phyloP scores from a whole-genome alignment of 2,329 filamentous ascomycete genomes.

The Scolecobasidium constrictum region DNA sequence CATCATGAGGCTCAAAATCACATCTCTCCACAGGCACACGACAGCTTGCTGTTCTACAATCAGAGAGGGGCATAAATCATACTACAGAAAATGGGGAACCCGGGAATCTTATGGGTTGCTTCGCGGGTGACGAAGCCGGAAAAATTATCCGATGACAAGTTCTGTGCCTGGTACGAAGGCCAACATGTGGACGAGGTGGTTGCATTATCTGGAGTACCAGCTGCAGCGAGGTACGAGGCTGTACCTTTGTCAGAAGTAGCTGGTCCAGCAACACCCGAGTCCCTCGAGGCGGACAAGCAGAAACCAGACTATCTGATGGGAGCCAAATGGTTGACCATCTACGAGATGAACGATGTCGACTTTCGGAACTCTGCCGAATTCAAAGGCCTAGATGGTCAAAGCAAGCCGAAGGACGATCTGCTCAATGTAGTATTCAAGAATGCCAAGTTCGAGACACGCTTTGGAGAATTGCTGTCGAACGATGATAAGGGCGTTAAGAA shows the following conservation, averaged over 20 bases:
- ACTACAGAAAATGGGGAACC: no score
- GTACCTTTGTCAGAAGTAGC: conserved; percentile 1
- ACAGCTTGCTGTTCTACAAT: no score
- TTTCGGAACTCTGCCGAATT: conserved; percentile 17
- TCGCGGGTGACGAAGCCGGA: conserved; percentile 12
- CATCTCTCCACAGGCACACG: no score
- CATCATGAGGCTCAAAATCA: no score
- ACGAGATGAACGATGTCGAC: conserved; percentile 18
- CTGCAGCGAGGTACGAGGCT: conserved; percentile 18
- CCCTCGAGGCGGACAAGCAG: neutral
- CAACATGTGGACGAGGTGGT: conserved; percentile 16
- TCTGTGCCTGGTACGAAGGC: conserved; percentile 21
- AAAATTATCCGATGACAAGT: conserved; percentile 12
- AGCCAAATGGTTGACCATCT: conserved; percentile 17
- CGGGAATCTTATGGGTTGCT: conserved; percentile 19
- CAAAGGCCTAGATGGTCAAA: conserved; percentile 16
- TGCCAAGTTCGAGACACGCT: conserved; percentile 19
- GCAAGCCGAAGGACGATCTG: conserved; percentile 14
- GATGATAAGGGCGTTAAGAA: neutral
- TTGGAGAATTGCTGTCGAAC: conserved; percentile 14
- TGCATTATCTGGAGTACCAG: conserved; percentile 15
- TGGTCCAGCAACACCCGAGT: neutral
- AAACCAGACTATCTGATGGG: conserved; percentile 11
- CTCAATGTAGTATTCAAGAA: conserved; percentile 17
- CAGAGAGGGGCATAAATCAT: no score